Base-by-base conservation (phyloP, 495 filamentous ascomycete species). In the Penicillium manginii region DNA sequence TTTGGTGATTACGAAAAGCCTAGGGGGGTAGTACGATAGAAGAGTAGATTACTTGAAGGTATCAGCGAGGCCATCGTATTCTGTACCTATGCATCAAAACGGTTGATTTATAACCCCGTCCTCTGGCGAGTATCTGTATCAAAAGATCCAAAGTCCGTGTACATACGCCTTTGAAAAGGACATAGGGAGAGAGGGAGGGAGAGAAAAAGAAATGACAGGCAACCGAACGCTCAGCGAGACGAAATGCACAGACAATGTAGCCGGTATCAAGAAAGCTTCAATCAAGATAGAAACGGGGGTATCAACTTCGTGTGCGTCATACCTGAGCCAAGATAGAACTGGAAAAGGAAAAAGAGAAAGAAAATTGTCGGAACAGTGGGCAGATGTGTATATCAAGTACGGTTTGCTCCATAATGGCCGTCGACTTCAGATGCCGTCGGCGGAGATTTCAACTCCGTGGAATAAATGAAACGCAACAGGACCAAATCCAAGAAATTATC, bases 261-360 rank as follows among this genome's bases (percentile, higher is more conserved):
- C 47, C 32, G 37, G 23, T 18, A 58, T 59, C 49, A 52, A 42
- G 23, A 2, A 26, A 48, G 42, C 52, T 54, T 55, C 49, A 57
- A 54, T 57, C 45, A 29, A 57, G 59, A 63, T 63, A 64, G 46
- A 49, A 60, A 60, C 60, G 56, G 62, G 67, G 74, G 66, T 78
- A 78, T 79, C 67, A 73, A 65, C 69, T 46, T 76, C 73, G 73
- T 75, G 70, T 76, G 60, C 70, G 57, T 73, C 66, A 55, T 71
- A 63, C 73, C 66, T 61, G 52, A 60, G 65, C 52, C 64, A 68
- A 31, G 7, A 43, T 19, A 43, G 15, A 43, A 43, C 40, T 43
- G 62, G 58, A 54, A 63, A 31, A 63, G 55, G 39, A 64, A 65
- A 63, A 60, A 8, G 39, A 18, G n/a, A 55, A 50, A 59, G 17